phyloP scores from a whole-genome alignment of 2,329 filamentous ascomycete genomes.

The Cryoendolithus antarcticus region DNA sequence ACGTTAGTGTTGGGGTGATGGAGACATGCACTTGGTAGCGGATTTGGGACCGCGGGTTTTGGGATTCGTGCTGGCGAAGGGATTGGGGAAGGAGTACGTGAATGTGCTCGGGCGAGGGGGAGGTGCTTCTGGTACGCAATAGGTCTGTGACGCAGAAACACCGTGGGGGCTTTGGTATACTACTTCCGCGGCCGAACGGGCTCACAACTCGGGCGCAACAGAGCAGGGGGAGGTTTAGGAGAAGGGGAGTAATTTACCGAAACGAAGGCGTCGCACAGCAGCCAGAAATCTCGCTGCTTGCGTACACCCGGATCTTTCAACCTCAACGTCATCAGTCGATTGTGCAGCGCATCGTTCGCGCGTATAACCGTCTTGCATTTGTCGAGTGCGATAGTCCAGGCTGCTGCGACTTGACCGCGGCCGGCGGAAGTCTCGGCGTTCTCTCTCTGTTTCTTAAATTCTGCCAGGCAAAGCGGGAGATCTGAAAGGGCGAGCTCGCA shows the following conservation, averaged over 20 bases:
- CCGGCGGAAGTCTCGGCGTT: slow-evolving; percentile 42
- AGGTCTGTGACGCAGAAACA: too few relatives aligned
- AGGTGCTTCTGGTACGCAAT: too few relatives aligned
- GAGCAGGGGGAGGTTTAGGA: too few relatives aligned
- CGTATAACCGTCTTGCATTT: slow-evolving; percentile 62
- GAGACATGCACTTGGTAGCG: too few relatives aligned
- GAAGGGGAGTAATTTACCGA: slow-evolving; percentile 26
- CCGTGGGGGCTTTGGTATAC: too few relatives aligned
- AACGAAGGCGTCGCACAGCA: slow-evolving; percentile 63
- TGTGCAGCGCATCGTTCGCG: slow-evolving; percentile 60
- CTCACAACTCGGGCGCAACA: too few relatives aligned
- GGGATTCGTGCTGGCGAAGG: background rate
- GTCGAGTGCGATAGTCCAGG: slow-evolving; percentile 59
- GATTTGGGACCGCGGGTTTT: too few relatives aligned
- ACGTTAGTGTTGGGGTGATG: background rate
- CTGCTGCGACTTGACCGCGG: slow-evolving; percentile 31
- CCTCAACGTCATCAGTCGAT: slow-evolving; percentile 65
- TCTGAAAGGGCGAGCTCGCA: slow-evolving; percentile 61
- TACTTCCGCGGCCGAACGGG: too few relatives aligned
- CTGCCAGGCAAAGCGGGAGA: slow-evolving; percentile 56
- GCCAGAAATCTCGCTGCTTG: slow-evolving; percentile 50
- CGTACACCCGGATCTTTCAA: slow-evolving; percentile 71
- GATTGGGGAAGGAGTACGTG: background rate
- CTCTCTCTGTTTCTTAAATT: slow-evolving; percentile 53
- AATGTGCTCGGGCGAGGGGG: too few relatives aligned